phyloP scores from a whole-genome alignment of 2,329 filamentous ascomycete genomes.

The Westerdykella aurantiaca region DNA sequence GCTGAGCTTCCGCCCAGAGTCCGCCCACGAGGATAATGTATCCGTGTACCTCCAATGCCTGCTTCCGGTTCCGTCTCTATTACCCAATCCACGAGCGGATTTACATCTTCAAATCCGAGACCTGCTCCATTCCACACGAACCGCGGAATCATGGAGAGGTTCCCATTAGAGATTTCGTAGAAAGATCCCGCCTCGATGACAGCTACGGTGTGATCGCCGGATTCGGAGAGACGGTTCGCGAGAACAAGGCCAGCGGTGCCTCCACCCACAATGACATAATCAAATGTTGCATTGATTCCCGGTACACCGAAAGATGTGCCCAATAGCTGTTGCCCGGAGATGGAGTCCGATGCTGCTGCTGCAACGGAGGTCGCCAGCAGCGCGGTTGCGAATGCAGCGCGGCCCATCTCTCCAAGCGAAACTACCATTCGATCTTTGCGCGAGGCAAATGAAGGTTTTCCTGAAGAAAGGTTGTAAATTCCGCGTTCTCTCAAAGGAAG shows the following conservation, averaged over 20 bases:
- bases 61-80: constrained; percentile 18
- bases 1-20: no score
- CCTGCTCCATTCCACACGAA: constrained; percentile 10
- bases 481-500: no score
- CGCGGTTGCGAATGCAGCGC: no score
- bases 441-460: no score
- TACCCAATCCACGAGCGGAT: constrained; percentile 23
- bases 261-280: constrained; percentile 23
- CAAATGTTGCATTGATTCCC: constrained; percentile 15
- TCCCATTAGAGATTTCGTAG: constrained; percentile 22
- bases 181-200: constrained; percentile 26
- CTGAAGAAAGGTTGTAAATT: no score
- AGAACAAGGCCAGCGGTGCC: constrained; percentile 19
- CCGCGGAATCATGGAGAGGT: constrained; percentile 16
- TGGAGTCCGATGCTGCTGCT: constrained; percentile 5
- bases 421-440: no score
- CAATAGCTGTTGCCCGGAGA: constrained; percentile 13
- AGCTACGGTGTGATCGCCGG: constrained; percentile 10
- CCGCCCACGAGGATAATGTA: no score
- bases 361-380: no score
- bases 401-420: no score
- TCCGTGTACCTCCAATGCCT: not conserved
- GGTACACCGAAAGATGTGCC: constrained; percentile 22
- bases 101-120: constrained; percentile 10
- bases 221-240: constrained; percentile 16